phyloP scores from a whole-genome alignment of 139 green algal genomes.

The Tetradesmus obliquus region DNA sequence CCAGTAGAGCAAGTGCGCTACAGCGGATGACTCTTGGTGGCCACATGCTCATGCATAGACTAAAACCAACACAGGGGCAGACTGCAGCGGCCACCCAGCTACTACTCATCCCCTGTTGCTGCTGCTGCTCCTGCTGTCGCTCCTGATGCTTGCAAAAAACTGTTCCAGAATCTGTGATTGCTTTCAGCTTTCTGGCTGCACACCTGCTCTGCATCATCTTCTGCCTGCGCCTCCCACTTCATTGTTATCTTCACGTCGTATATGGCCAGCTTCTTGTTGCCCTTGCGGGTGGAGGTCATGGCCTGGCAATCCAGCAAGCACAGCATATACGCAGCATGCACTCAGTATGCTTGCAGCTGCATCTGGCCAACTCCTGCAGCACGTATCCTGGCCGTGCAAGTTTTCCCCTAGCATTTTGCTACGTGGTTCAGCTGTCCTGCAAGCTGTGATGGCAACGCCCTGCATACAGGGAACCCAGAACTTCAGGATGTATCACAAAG shows the following conservation, averaged over 20 bases:
- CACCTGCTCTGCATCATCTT: slow-evolving; percentile 23
- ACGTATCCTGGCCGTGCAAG: no score
- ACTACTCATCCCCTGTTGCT: neutral
- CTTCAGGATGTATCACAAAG: no score
- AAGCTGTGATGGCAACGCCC: neutral
- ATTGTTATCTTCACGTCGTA: slow-evolving; percentile 81
- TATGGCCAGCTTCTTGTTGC: slow-evolving; percentile 82
- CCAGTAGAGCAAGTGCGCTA: no score
- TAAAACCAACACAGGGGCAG: neutral
- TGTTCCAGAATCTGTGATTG: neutral
- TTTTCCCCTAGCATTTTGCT: neutral
- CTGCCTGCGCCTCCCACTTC: slow-evolving; percentile 65
- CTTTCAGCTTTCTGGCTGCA: neutral
- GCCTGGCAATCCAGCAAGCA: slow-evolving; percentile 23
- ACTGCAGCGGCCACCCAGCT: neutral
- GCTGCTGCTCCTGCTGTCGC: neutral
- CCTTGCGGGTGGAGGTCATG: slow-evolving; percentile 77
- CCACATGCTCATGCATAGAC: no score
- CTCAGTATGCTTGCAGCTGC: neutral
- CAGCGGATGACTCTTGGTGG: no score
- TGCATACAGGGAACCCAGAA: no score
- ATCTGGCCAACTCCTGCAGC: neutral
- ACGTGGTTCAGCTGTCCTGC: neutral
- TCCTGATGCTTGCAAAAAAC: no score
- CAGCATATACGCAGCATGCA: neutral